Conservation (phyloP, 495 filamentous ascomycete genomes). For the Collariella sp. region DNA sequence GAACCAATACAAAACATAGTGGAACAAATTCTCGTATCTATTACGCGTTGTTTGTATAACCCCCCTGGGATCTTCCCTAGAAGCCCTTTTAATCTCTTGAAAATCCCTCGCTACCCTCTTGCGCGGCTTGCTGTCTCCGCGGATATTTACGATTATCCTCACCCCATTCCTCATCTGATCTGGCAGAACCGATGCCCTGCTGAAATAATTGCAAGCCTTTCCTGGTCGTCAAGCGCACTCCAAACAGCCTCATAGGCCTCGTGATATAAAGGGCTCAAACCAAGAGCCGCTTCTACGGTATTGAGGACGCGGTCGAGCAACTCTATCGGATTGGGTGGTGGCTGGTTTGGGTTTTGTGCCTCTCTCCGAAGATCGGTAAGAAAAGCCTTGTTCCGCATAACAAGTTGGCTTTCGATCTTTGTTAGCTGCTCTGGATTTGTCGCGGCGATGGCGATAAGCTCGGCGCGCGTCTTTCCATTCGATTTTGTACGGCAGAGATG, state of each 20-base stretch:
- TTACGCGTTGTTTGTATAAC: conserved; percentile 1
- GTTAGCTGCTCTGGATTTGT: conserved; percentile 9
- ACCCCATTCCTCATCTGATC: conserved; percentile 6
- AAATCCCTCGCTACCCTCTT: neutral
- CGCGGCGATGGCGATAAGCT: conserved; percentile 9
- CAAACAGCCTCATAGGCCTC: conserved; percentile 5
- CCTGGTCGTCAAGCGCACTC: conserved; percentile 9
- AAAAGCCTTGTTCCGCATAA: neutral
- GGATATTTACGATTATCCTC: conserved; percentile 6
- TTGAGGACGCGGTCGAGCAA: conserved; percentile 1
- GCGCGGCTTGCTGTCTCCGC: conserved; percentile 1
- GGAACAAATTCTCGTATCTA: too few species aligned
- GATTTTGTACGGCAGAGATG: conserved; percentile 7
- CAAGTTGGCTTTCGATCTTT: conserved; percentile 4
- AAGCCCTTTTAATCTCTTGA: conserved; percentile 5
- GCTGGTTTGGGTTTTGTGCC: conserved; percentile 9
- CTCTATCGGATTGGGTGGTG: conserved; percentile 3
- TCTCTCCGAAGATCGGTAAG: conserved; percentile 7
- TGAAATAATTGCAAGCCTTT: conserved; percentile 8
- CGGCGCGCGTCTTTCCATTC: conserved; percentile 11
- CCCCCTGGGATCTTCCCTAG: neutral
- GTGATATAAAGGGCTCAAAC: neutral
- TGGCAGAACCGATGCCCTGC: neutral
- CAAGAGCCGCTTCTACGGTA: neutral
- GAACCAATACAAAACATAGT: too few species aligned